Evolutionary conservation across 164 flowering plant species (phyloP), one percentile per base, ranked within the genome.

Genomic region (Tetracentron sinense): DNA sequence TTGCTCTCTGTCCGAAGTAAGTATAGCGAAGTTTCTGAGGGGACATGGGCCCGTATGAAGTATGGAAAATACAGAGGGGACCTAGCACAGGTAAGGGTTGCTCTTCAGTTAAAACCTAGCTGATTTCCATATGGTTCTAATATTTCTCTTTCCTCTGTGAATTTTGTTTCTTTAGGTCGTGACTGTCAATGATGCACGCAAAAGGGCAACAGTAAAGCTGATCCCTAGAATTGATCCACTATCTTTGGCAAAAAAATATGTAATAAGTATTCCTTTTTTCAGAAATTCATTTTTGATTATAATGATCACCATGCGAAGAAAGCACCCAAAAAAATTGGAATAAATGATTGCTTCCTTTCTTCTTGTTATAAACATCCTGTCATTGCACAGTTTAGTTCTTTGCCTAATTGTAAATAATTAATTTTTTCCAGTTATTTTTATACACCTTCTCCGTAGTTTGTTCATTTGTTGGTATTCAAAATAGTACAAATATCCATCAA

Each of bases 11-110:
- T 77, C 2, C 78, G 74, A 58, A 75, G 51, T 61, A 85, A 74
- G 63, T 12, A 14, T 27, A 74, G 16, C 66, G 83, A 59, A 54
- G 66, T 89, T 66, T 70, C 82, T 23, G 72, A 27, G 71, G 96
- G 86, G 56, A 78, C 70, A 60, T 91, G 96, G 99, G 96, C 79
- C 35, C 90, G 96, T 60, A 81, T 94, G 56, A 94, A 94, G 76
- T 75, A 28, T 80, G 99, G 99, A n/a, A 84, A 55, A 21, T 94
- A 94, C 78, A 94, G 87, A 78, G 96, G 97, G 21, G 99, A 94
- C 71, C 73, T 94, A 42, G 89, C 89, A 42, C 79, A 82, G 97
- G 99, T 92, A 75, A 30, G 3, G 20, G 50, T 17, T 60, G 14
- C 19, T 11, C 38, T 29, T 60, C 48, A 6, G 30, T 52, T 33